Evolutionary conservation across 305 asterid genomes (phyloP), one percentile per base, ranked within the genome.

Genomic region (Ruellia speciosa): DNA sequence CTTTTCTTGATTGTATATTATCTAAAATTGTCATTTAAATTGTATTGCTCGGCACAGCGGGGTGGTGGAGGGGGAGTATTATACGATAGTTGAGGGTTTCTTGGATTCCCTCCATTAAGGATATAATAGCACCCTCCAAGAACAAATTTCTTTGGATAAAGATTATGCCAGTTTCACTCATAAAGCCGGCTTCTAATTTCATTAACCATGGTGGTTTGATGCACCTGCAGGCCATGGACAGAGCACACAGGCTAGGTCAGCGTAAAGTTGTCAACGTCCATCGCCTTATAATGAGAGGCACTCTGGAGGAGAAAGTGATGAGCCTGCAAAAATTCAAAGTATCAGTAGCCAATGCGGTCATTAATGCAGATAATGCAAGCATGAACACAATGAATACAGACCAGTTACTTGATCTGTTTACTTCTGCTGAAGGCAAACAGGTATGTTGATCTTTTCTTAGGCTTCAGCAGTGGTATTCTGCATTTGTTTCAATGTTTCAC

Each of bases 221-320:
- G 54, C 59, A 52, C 54, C 65, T 73, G 71, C 83, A 93, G 99
- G 99, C 99, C 72, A 93, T 93, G 99, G 99, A 93, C 74, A 81
- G 99, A 77, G 99, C 99, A 49, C 97, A 93, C 77, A 84, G 99
- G 73, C 76, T 93, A 66, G 99, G 99, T 40, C 99, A 93, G 80
- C 76, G 82, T 67, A 93, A 84, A 70, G 99, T 93, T 49, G 99
- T 93, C 15, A 79, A 88, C 59, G 99, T 93, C 55, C 97, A 93
- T 68, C 97, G 99, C 34, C 95, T 93, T 28, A 93, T 93, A 68
- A 93, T 93, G 99, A 76, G 97, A 81, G 99, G 99, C 77, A 86
- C 97, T 53, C 72, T 93, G 85, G 99, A 93, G 73, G 99, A 93
- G 80, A 93, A 93, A 81, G 99, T 93, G 58, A 93, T 93, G 99